Evolutionary conservation across 1,284 basidiomycete genomes (phyloP).

Genomic region (Ustilago trichophora): DNA sequence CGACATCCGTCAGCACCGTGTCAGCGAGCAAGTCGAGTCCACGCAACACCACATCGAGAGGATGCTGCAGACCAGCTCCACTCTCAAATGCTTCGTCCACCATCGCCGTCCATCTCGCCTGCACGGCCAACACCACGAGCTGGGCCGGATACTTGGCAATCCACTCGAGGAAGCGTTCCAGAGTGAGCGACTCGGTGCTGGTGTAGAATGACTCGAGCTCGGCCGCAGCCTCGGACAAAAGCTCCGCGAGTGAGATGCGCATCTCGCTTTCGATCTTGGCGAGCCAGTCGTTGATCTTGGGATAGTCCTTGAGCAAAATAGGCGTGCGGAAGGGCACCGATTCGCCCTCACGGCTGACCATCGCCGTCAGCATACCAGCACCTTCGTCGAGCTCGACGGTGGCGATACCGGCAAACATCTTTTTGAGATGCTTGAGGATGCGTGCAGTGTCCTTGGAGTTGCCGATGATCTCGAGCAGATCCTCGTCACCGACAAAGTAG

Average conservation of each 20-base stretch:
- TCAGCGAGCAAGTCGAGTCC: slow-evolving; percentile 93
- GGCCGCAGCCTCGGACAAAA: slow-evolving; percentile 80
- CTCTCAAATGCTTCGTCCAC: slow-evolving; percentile 79
- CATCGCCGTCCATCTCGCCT: slow-evolving; percentile 90
- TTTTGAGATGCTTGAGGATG: slow-evolving; percentile 98
- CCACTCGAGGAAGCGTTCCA: slow-evolving; percentile 83
- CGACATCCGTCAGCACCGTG: slow-evolving; percentile 89
- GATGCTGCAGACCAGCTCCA: slow-evolving; percentile 72
- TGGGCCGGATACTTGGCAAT: slow-evolving; percentile 93
- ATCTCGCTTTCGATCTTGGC: slow-evolving; percentile 91
- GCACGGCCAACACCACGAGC: slow-evolving; percentile 90
- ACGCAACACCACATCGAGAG: slow-evolving; percentile 80
- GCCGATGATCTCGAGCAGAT: slow-evolving; percentile 97
- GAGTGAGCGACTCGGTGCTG: slow-evolving; percentile 68
- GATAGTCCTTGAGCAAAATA: slow-evolving; percentile 87
- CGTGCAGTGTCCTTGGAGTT: slow-evolving; percentile 98
- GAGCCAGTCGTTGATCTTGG: slow-evolving; percentile 99
- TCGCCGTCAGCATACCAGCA: slow-evolving; percentile 67
- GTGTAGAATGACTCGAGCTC: slow-evolving; percentile 85
- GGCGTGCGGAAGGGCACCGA: slow-evolving; percentile 84
- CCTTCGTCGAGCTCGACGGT: slow-evolving; percentile 81
- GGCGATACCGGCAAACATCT: slow-evolving; percentile 99
- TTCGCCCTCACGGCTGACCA: slow-evolving; percentile 80
- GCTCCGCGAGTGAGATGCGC: slow-evolving; percentile 85
- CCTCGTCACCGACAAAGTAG: slow-evolving; percentile 99